These are phyloP conservation scores for Ceriops zippeliana DNA, from an alignment of 345 rosid genomes.

Conservation along the genomic window DNA sequence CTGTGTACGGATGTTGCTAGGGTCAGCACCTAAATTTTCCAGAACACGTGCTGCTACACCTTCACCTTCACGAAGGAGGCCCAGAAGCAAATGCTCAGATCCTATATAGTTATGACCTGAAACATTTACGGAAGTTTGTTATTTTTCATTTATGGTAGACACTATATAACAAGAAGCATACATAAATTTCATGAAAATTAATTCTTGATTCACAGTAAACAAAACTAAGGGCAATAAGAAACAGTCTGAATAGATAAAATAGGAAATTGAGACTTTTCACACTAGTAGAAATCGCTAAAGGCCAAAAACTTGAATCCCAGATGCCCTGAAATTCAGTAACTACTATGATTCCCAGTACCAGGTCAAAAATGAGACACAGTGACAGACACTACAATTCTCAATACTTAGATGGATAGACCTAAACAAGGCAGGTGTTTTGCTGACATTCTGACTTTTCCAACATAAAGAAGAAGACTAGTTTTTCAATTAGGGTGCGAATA, in stretches of 20 bases:
- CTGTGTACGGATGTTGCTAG: conserved; percentile 92
- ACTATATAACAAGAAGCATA: no score
- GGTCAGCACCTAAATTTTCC: conserved; percentile 92
- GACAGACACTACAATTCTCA: not conserved
- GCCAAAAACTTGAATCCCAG: not conserved
- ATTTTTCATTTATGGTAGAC: not conserved
- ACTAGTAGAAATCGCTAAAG: no score
- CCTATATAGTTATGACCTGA: conserved; percentile 98
- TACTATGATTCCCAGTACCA: not conserved
- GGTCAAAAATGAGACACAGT: not conserved
- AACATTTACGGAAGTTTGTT: conserved; percentile 7
- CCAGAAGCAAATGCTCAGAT: conserved; percentile 96
- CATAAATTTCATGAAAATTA: not conserved
- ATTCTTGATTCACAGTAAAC: not conserved
- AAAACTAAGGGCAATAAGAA: not conserved
- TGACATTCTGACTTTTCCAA: no score
- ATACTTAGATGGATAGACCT: not conserved
- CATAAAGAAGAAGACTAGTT: no score
- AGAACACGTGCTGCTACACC: conserved; percentile 99
- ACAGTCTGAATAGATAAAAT: not conserved
- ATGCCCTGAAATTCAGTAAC: not conserved
- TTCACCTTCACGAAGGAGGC: conserved; percentile 97
- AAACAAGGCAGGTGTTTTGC: not conserved
- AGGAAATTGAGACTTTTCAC: not conserved
- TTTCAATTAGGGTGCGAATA: no score